Evolutionary conservation across 1,284 basidiomycete species (phyloP).

Genomic region (Puccinia triticina): DNA sequence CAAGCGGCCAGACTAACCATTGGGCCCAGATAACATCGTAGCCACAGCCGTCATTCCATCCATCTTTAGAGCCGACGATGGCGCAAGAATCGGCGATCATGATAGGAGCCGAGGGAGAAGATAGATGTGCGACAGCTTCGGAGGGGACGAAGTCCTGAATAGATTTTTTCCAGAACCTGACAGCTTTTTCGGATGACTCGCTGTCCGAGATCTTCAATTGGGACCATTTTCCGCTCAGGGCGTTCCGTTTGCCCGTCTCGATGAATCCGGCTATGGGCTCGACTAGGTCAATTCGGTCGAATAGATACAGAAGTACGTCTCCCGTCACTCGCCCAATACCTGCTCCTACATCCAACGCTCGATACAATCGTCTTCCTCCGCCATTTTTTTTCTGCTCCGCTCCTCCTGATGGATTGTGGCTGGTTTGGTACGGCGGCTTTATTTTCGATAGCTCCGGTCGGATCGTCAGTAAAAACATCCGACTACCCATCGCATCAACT

Average conservation of each 20-base stretch:
- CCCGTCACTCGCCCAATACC: slow-evolving; percentile 87
- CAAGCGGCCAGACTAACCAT: slow-evolving; percentile 77
- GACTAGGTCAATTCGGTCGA: slow-evolving; percentile 79
- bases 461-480: slow-evolving; percentile 78
- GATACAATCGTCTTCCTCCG: slow-evolving; percentile 62
- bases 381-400: slow-evolving; percentile 48
- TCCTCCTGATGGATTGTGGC: no score
- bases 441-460: slow-evolving; percentile 70
- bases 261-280: slow-evolving; percentile 82
- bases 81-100: slow-evolving; percentile 54
- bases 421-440: no score
- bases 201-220: slow-evolving; percentile 40
- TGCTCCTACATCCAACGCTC: slow-evolving; percentile 81
- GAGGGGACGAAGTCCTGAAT: slow-evolving; percentile 28
- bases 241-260: slow-evolving; percentile 65
- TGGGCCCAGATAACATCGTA: slow-evolving; percentile 90
- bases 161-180: slow-evolving; percentile 65
- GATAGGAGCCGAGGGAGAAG: slow-evolving; percentile 54
- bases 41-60: slow-evolving; percentile 58
- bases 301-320: slow-evolving; percentile 79
- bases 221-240: slow-evolving; percentile 60
- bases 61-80: slow-evolving; percentile 9
- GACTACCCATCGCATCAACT: slow-evolving; percentile 81
- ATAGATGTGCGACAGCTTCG: neutral
- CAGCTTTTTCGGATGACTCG: slow-evolving; percentile 62